These are phyloP conservation scores for Brassica carinata DNA, from an alignment of 345 rosid genomes.

Conservation along the genomic window DNA sequence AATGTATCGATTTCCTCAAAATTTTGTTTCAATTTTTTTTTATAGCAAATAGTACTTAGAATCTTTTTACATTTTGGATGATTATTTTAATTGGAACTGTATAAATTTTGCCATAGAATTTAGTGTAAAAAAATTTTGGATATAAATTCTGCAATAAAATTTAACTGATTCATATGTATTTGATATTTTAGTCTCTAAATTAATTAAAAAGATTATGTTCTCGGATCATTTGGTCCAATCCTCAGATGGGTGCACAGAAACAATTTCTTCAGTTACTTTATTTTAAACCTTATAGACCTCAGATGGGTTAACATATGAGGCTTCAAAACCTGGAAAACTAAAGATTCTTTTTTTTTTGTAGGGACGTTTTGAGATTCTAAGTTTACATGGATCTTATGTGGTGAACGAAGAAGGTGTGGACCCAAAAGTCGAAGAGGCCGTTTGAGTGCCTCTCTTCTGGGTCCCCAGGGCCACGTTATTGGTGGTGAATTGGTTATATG, in stretches of 20 bases:
- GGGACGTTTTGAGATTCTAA: constrained; percentile 95
- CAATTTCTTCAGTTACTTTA: constrained; percentile 75
- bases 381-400: constrained; percentile 91
- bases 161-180: too few relatives aligned
- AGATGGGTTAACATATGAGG: constrained; percentile 65
- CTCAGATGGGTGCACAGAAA: constrained; percentile 68
- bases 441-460: constrained; percentile 77
- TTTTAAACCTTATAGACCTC: constrained; percentile 43
- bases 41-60: constrained; percentile 78
- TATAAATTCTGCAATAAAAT: too few relatives aligned
- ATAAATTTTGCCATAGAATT: too few relatives aligned
- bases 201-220: too few relatives aligned
- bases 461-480: constrained; percentile 85
- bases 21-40: constrained; percentile 79
- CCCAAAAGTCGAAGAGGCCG: constrained; percentile 80
- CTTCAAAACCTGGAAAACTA: constrained; percentile 35
- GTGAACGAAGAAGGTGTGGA: constrained; percentile 80
- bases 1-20: constrained; percentile 44
- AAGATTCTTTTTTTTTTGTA: constrained; percentile 14
- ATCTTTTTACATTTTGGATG: constrained; percentile 41
- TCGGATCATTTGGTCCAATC: not conserved
- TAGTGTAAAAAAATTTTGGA: constrained; percentile 41
- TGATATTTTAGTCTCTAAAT: too few relatives aligned
- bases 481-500: constrained; percentile 77
- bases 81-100: too few relatives aligned